A percentile compares a stretch with the other conserved stretches of the same genome.
Conservation (phyloP, 2,329 filamentous ascomycete genomes). For the Harringtonia aguacate region DNA sequence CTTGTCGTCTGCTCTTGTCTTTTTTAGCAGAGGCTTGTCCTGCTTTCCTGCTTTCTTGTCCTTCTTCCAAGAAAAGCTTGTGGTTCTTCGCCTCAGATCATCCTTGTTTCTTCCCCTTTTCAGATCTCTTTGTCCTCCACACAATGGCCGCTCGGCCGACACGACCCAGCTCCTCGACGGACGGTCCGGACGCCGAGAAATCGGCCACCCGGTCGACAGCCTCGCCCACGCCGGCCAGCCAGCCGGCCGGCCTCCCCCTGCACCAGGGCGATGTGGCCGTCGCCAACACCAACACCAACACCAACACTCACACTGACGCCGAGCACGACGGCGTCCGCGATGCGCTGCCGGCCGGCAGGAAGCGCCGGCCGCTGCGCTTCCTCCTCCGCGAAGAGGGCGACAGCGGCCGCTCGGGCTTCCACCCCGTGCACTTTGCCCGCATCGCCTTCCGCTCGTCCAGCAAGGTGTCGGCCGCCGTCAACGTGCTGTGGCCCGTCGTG, state of each 20-base stretch:
- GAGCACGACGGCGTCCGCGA: background rate
- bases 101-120: too few relatives aligned
- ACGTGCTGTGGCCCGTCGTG: slow-evolving; percentile 66
- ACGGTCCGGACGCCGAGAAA: slow-evolving; percentile 2
- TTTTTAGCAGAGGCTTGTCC: background rate
- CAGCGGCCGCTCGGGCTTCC: slow-evolving; percentile 55
- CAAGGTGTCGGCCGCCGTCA: slow-evolving; percentile 52
- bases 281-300: background rate
- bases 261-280: slow-evolving; percentile 3
- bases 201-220: background rate
- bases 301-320: background rate
- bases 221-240: background rate
- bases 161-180: background rate
- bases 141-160: background rate
- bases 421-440: slow-evolving; percentile 51
- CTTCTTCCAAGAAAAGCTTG: background rate
- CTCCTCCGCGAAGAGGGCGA: slow-evolving; percentile 37
- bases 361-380: slow-evolving; percentile 5
- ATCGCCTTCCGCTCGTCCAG: slow-evolving; percentile 56
- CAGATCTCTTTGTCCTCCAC: too few relatives aligned
- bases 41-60: background rate
- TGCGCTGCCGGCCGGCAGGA: background rate
- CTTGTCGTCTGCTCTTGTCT: background rate
- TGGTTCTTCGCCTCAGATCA: too few relatives aligned
- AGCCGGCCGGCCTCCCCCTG: slow-evolving; percentile 1